Evolutionary conservation across 768 basidiomycete genomes (phyloP).

Genomic region (Paxillus involutus): DNA sequence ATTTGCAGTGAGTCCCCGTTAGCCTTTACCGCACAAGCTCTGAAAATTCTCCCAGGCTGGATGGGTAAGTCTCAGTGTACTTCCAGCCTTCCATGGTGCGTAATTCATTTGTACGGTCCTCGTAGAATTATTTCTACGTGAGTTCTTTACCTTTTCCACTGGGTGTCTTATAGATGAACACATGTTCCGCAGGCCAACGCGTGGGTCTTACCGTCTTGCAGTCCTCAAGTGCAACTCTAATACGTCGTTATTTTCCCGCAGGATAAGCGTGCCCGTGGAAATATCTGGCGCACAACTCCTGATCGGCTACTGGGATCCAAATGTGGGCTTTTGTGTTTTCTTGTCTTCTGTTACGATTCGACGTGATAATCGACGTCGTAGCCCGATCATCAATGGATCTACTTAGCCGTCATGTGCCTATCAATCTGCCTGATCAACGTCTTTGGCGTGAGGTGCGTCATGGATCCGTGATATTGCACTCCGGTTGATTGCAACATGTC

Average conservation of each 20-base stretch:
- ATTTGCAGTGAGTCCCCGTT: slow-evolving; percentile 47
- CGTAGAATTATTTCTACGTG: slow-evolving; percentile 54
- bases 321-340: slow-evolving; percentile 36
- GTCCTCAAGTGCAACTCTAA: not conserved
- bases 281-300: slow-evolving; percentile 71
- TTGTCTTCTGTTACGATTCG: not conserved
- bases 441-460: slow-evolving; percentile 59
- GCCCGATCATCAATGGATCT: slow-evolving; percentile 51
- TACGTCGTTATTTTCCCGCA: slow-evolving; percentile 10
- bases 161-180: not conserved
- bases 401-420: too few relatives aligned
- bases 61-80: slow-evolving; percentile 27
- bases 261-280: slow-evolving; percentile 69
- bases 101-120: not conserved
- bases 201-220: slow-evolving; percentile 1
- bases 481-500: not conserved
- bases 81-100: not conserved
- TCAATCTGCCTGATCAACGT: slow-evolving; percentile 63
- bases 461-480: not conserved
- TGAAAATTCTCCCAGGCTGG: slow-evolving; percentile 16
- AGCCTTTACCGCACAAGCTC: not conserved
- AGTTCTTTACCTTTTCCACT: slow-evolving; percentile 31
- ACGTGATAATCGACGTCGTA: slow-evolving; percentile 16
- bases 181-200: slow-evolving; percentile 1
- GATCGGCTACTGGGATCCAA: slow-evolving; percentile 69